Base-by-base conservation (phyloP, 2,329 filamentous ascomycete species). In the Aspergillus awamori region DNA sequence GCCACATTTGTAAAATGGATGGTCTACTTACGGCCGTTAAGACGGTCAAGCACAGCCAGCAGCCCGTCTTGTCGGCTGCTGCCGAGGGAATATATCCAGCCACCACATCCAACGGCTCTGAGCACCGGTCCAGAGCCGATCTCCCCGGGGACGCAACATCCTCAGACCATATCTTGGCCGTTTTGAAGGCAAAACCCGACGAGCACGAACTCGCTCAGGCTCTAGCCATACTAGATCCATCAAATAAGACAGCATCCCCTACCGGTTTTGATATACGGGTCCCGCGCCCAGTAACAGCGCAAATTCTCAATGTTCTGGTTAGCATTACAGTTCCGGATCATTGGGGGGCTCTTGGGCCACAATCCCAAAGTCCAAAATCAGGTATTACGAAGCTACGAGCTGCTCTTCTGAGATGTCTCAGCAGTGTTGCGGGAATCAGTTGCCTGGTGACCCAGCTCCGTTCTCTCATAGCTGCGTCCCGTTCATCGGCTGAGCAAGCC, bases 291-390 rank as follows among this genome's bases (percentile, higher is more conserved):
- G 79, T 86, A 63, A 86, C 87, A 59, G 87, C 92, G 20, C 90
- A 93, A 68, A 86, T 97, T 33, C 81, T 94, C 56, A 88, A 93
- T 70, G 79, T 86, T 3, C 79, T 99, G 38, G 87, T 96, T 61
- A 88, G 85, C 15, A 86, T 88, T 33, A 93, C 90, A 26, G 80
- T 92, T 7, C 90, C 91, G 1, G 91, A 93, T 71, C 96, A 94
- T 76, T 98, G 95, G 94, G 72, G 81, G 3, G 70, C 86, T 8
- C 71, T 94, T 15, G 77, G 81, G 39, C 61, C 68, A 41, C 65
- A 60, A 52, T 58, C 49, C 28, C 58, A 69, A 62, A 61, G 33
- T 28, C 51, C 63, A 8, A 64, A 57, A 30, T 17, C 61, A 15
- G 53, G 17, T 43, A 59, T 24, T 67, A 60, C 53, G 67, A 74